These are phyloP conservation scores for Santalum album DNA, from an alignment of 164 flowering plant species.

Conservation along the genomic window DNA sequence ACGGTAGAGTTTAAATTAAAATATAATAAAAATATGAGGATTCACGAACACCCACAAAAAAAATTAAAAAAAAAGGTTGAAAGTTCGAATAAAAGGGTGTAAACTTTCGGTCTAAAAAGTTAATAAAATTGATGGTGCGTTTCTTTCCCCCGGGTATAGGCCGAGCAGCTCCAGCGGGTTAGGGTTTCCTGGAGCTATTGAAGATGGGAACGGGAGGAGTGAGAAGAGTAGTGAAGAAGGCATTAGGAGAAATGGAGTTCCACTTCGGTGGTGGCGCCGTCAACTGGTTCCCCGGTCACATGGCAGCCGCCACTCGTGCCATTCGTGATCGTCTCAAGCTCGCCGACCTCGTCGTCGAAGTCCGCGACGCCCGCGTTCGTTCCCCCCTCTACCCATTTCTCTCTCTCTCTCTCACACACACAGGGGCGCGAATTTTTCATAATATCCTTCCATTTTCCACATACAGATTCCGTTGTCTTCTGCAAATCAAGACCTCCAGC, in stretches of 20 bases:
- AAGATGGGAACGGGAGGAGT: conserved; percentile 12
- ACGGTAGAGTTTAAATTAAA: too few relatives aligned
- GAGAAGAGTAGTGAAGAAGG: conserved; percentile 36
- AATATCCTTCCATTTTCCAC: not conserved
- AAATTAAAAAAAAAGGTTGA: too few relatives aligned
- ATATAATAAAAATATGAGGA: too few relatives aligned
- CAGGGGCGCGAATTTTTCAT: not conserved
- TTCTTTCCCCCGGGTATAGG: too few relatives aligned
- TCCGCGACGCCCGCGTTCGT: conserved; percentile 80
- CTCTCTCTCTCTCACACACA: conserved; percentile 6
- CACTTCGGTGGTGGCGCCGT: conserved; percentile 30
- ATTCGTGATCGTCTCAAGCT: conserved; percentile 81
- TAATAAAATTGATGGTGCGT: too few relatives aligned
- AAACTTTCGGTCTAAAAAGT: too few relatives aligned
- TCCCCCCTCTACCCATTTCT: conserved; percentile 3
- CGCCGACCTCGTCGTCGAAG: conserved; percentile 89
- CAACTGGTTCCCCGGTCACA: conserved; percentile 97
- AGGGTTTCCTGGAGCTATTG: too few relatives aligned
- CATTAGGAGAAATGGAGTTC: conserved; percentile 65
- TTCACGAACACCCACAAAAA: too few relatives aligned
- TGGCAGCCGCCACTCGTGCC: conserved; percentile 95
- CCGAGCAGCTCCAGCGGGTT: too few relatives aligned
- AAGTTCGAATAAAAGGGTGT: too few relatives aligned
- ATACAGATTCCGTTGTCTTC: conserved; percentile 82
- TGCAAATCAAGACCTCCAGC: conserved; percentile 67